Evolutionary conservation across 1,284 basidiomycete genomes (phyloP).

Genomic region (Sporisorium scitamineum): DNA sequence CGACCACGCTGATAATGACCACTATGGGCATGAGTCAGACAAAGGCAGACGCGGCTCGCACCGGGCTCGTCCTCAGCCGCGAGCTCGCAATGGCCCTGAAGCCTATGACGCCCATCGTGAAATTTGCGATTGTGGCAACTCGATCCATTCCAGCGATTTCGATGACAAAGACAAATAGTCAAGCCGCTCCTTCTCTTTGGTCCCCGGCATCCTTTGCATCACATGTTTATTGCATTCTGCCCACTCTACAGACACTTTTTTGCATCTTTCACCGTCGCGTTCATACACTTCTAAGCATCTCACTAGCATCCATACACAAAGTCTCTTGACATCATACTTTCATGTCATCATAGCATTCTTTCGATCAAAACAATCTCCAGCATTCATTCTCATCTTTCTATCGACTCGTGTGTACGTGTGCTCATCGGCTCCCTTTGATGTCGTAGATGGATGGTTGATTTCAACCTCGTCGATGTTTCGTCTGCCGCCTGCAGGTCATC

Average conservation of each 20-base stretch:
- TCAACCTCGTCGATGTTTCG: no score
- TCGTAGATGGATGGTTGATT: no score
- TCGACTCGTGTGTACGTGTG: no score
- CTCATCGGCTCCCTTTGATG: no score
- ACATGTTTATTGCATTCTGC: not conserved
- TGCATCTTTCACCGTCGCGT: not conserved
- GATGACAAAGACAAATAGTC: constrained; percentile 24
- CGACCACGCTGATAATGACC: not conserved
- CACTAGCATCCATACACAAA: constrained; percentile 2
- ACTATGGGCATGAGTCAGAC: not conserved
- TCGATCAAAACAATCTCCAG: not conserved
- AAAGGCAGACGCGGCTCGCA: not conserved
- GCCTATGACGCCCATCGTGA: constrained; percentile 16
- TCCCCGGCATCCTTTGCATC: not conserved
- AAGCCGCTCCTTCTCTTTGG: not conserved
- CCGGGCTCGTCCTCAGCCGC: not conserved
- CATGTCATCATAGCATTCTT: not conserved
- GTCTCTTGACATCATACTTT: not conserved
- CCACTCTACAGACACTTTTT: not conserved
- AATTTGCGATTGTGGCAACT: constrained; percentile 49
- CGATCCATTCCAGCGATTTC: constrained; percentile 49
- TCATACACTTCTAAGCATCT: not conserved
- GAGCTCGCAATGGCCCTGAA: not conserved
- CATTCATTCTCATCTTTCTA: not conserved
- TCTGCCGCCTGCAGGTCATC: no score